Conservation (phyloP, 345 rosid genomes). For the rapeseed (Brassica napus) region Da-Ae NC_063440.1:25977501-25978000, state of each 20-base stretch:
- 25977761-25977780: conserved; percentile 76
- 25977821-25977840: conserved; percentile 68
- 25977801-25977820: conserved; percentile 70
- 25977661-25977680: conserved; percentile 77
- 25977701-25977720: conserved; percentile 67
- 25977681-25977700: conserved; percentile 74
- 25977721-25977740: conserved; percentile 70
- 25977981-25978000: conserved; percentile 63
- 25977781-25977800: conserved; percentile 74
- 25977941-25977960: conserved; percentile 63
- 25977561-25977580: conserved; percentile 86
- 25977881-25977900: conserved; percentile 74
- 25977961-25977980: conserved; percentile 60
- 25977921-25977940: conserved; percentile 66
- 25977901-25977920: conserved; percentile 72
- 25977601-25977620: conserved; percentile 62
- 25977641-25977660: conserved; percentile 53
- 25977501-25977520: conserved; percentile 70
- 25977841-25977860: conserved; percentile 63
- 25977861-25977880: conserved; percentile 79
- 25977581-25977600: conserved; percentile 76
- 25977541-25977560: conserved; percentile 68
- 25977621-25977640: conserved; percentile 65
- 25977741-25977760: conserved; percentile 78
- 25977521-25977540: conserved; percentile 69